Conservation (phyloP, 345 rosid species). For the Populus simonii region DNA sequence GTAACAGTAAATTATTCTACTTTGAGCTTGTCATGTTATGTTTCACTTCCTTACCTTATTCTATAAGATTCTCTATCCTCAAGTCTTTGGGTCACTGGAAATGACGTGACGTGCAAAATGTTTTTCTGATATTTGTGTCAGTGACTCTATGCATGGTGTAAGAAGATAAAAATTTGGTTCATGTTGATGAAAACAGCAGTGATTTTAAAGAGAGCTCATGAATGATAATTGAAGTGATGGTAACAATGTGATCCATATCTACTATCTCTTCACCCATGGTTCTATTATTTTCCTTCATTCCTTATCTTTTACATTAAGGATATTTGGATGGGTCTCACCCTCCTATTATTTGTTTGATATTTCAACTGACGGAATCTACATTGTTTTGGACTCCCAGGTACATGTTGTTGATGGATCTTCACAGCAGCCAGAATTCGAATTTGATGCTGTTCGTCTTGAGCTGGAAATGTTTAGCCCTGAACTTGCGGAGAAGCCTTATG, state of each 20-base stretch:
- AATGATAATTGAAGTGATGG: not conserved
- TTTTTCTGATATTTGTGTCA: not conserved
- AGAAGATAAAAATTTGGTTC: not conserved
- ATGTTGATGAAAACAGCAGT: not conserved
- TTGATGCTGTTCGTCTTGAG: slow-evolving; percentile 92
- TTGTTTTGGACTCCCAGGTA: slow-evolving; percentile 40
- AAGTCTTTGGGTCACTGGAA: not conserved
- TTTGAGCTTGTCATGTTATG: not conserved
- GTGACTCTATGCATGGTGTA: not conserved
- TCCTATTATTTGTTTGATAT: not conserved
- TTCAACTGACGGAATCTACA: not conserved
- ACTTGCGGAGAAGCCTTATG: slow-evolving; percentile 69
- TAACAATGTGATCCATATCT: not conserved
- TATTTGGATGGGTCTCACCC: not conserved
- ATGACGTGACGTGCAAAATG: not conserved
- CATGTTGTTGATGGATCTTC: slow-evolving; percentile 92
- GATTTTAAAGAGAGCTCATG: not conserved
- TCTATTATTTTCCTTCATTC: not conserved
- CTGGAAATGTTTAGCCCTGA: slow-evolving; percentile 88
- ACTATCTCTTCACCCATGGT: not conserved
- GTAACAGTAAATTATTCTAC: not conserved
- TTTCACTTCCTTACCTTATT: not conserved
- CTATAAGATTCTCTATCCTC: not conserved
- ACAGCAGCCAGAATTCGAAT: slow-evolving; percentile 79
- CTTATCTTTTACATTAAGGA: not conserved